Evolutionary conservation across 225 moss, liverwort and hornwort species (phyloP), one percentile per base, ranked within the genome.

Genomic region (Polytrichum formosum): DNA sequence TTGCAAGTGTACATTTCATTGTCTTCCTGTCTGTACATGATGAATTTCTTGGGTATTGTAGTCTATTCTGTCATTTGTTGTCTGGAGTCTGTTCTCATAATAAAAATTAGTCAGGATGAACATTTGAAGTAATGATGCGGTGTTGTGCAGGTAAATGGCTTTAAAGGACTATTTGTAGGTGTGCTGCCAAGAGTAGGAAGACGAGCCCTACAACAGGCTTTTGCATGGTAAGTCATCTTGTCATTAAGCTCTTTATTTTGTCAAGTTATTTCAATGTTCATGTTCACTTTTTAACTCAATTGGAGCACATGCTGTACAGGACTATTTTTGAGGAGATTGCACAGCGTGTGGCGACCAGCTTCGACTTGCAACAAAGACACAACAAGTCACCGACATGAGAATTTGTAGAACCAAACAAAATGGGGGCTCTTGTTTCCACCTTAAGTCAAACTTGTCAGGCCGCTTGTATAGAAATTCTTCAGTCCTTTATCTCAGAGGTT

Each of bases 261-360:
- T 13, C 5, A 28, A 8, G 17, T 27, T 63, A 5, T 54, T 18
- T 26, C 65, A 59, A 26, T 73, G 60, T 26, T 2, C 35, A 29
- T 3, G 29, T 68, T 7, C 61, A 20, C 59, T 13, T 70, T 70
- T 62, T 73, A 33, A 46, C 29, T 37, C 26, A 3, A 54, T 63
- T 65, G 65, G 25, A 54, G 54, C 55, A 53, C 76, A 7, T 78
- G 26, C 75, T 5, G 27, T 64, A 35, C 91, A 96, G 96, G 96
- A 92, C 92, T 25, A 83, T 98, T 53, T 98, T 86, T 63, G 94
- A 98, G 81, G 98, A 98, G 85, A 83, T 98, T 66, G 81, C 79
- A 59, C 81, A 76, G 35, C 83, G 80, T 10, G 74, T 86, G 18
- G 75, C 83, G 26, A 67, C 64, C 28, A 82, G 63, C 31, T 77